phyloP scores from a whole-genome alignment of 495 filamentous ascomycete genomes.

The Xylaria longipes region DNA sequence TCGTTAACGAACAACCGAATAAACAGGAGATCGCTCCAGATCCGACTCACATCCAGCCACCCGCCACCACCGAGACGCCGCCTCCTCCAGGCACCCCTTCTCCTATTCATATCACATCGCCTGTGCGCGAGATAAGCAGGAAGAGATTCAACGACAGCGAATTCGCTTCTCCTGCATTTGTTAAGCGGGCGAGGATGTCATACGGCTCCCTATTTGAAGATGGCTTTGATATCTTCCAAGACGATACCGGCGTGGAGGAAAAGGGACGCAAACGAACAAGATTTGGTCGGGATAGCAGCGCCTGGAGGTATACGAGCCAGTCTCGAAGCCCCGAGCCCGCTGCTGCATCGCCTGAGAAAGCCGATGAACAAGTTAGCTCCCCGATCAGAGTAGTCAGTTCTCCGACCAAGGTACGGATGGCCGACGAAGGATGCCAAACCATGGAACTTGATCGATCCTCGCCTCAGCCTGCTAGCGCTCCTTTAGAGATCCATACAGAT shows the following conservation, averaged over 20 bases:
- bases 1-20: constrained; percentile 51
- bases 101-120: constrained; percentile 25
- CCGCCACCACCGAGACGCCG: neutral
- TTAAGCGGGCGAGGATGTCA: constrained; percentile 67
- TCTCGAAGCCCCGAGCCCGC: constrained; percentile 68
- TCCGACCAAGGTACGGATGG: constrained; percentile 40
- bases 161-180: constrained; percentile 80
- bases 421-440: constrained; percentile 57
- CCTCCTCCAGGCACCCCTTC: neutral
- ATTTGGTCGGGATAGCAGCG: constrained; percentile 69
- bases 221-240: constrained; percentile 70
- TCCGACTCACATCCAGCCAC: neutral
- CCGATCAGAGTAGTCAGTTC: constrained; percentile 16
- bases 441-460: constrained; percentile 44
- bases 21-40: neutral
- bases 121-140: constrained; percentile 13
- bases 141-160: constrained; percentile 42
- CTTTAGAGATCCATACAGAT: neutral
- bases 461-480: constrained; percentile 5
- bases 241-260: constrained; percentile 70
- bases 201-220: constrained; percentile 65
- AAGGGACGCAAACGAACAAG: constrained; percentile 74
- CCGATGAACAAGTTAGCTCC: constrained; percentile 6
- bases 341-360: constrained; percentile 30
- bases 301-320: constrained; percentile 75